Evolutionary conservation across 1,284 basidiomycete genomes (phyloP), one percentile per base, ranked within the genome.

Genomic region (Phylloporus gajari): DNA sequence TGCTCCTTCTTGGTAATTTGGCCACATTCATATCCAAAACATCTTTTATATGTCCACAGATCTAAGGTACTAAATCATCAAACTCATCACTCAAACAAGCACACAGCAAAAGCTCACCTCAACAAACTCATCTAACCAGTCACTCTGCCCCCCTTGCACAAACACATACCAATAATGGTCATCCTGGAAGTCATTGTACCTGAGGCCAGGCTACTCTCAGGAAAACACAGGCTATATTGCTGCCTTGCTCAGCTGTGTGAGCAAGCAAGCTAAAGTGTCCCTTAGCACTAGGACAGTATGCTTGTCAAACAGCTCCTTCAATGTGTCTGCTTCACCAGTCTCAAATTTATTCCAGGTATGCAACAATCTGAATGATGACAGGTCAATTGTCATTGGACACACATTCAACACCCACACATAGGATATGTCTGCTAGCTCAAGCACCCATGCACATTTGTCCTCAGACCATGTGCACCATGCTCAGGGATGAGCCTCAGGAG

Each of bases 21-120:
- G n/a, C n/a, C n/a, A n/a, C n/a, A n/a, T n/a, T n/a, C n/a, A n/a
- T n/a, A n/a, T n/a, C n/a, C n/a, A n/a, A n/a, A n/a, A n/a, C 88
- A 76, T 97, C 94, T 82, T 95, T 95, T 74, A 97, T 84, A 66
- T 90, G 92, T 3, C 93, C 94, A 71, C 93, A 96, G 66, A 96
- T 90, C 91, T 95, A 76, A 2, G n/a, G 75, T n/a, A 11, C 7
- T 21, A 65, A 13, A 38, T 48, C 62, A 51, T 32, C 32, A 56
- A 13, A 15, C n/a, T n/a, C 44, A 25, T 25, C 27, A 13, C 60
- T 21, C 17, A 40, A 61, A 25, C 35, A n/a, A 40, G 25, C 7
- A 15, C 60, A n/a, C 12, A 38, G 3, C 23, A 11, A 12, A 17
- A 13, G 84, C 88, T 40, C 75, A 94, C 92, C 89, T 96, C 94